These are phyloP conservation scores for Kluyveromyces lactis DNA, from an alignment of 805 yeast species.

Conservation along the genomic window DNA sequence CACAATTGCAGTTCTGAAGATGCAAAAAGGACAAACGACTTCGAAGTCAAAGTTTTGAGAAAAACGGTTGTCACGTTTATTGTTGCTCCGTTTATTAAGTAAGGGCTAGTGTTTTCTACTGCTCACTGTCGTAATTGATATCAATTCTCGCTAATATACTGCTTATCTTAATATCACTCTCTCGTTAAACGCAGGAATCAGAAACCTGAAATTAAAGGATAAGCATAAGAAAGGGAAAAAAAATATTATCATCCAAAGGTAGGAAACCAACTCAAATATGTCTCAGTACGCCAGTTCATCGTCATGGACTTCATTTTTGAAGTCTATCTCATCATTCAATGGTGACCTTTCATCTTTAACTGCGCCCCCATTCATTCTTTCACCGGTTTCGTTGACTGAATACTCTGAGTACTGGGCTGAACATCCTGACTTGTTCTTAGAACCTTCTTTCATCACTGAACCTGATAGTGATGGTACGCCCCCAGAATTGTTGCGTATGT, in stretches of 20 bases:
- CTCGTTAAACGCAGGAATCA: too few species aligned
- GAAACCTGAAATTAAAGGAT: too few species aligned
- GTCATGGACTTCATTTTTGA: conserved; percentile 89
- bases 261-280: conserved; percentile 12
- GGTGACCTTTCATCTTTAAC: conserved; percentile 91
- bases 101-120: too few species aligned
- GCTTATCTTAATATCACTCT: too few species aligned
- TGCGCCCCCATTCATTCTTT: conserved; percentile 94
- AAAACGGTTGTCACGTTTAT: too few species aligned
- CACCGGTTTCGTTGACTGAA: conserved; percentile 82
- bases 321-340: conserved; percentile 84
- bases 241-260: too few species aligned
- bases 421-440: conserved; percentile 75
- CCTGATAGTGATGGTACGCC: conserved; percentile 37
- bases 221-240: too few species aligned
- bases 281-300: conserved; percentile 32
- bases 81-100: too few species aligned
- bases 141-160: too few species aligned
- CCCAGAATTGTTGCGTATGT: conserved; percentile 42
- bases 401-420: conserved; percentile 96
- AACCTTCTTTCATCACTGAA: conserved; percentile 44
- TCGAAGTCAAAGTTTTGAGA: conserved; percentile 39
- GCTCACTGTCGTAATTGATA: too few species aligned
- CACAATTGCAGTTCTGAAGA: conserved; percentile 9
- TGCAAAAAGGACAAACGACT: conserved; percentile 24